A percentile compares a stretch with the other conserved stretches of the same genome.
Evolutionary conservation across 257 asterid genomes (phyloP).

Genomic region (Solanum megistacrolobum): DNA sequence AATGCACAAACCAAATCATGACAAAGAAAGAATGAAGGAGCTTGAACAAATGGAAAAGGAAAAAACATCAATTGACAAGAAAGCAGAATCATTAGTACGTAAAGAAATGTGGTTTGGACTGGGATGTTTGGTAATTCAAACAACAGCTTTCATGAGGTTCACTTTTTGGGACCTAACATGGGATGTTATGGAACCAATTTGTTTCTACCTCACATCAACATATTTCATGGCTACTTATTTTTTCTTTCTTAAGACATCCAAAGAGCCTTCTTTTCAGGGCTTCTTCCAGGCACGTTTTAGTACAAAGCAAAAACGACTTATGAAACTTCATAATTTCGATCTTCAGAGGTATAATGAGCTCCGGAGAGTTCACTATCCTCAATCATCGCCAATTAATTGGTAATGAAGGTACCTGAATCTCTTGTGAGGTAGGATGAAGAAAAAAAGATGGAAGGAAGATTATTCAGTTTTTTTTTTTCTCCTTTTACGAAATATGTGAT

Average conservation of each 20-base stretch:
- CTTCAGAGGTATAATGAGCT: constrained; percentile 32
- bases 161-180: constrained; percentile 66
- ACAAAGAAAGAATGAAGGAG: constrained; percentile 20
- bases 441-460: neutral
- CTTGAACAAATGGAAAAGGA: constrained; percentile 25
- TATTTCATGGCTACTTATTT: constrained; percentile 36
- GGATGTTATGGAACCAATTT: constrained; percentile 80
- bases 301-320: constrained; percentile 43
- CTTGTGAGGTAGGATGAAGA: neutral
- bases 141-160: constrained; percentile 38
- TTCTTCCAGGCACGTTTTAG: constrained; percentile 38
- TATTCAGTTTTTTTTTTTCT: neutral
- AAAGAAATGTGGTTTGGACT: constrained; percentile 46
- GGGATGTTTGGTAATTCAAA: constrained; percentile 23
- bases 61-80: constrained; percentile 38
- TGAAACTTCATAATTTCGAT: constrained; percentile 38
- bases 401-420: neutral
- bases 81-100: constrained; percentile 48
- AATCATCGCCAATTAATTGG: neutral
- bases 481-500: neutral
- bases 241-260: constrained; percentile 45
- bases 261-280: constrained; percentile 53
- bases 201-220: constrained; percentile 36
- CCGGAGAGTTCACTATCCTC: neutral
- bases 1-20: neutral